Percentiles rank a stretch among this genome's conserved stretches.
Conservation (phyloP, 192 early-diverging fungal genomes). For the Linnemannia hyalina region DNA sequence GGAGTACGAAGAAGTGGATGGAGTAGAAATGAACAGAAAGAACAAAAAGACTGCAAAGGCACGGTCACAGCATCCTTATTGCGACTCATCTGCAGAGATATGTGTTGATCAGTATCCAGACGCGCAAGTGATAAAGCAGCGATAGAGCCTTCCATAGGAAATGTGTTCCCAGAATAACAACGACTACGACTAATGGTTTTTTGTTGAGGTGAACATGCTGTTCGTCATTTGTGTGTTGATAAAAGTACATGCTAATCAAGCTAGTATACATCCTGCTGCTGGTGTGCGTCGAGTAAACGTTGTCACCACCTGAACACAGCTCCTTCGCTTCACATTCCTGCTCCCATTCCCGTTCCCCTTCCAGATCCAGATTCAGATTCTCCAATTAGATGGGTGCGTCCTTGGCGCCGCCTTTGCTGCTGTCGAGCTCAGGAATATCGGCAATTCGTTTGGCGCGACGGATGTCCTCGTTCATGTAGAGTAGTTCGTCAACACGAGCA, state of each 20-base stretch:
- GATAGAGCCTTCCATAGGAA: neutral
- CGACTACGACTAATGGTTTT: neutral
- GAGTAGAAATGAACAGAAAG: too few species aligned
- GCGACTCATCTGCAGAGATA: neutral
- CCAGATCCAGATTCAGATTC: neutral
- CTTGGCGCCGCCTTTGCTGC: slow-evolving; percentile 41
- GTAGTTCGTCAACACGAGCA: slow-evolving; percentile 85
- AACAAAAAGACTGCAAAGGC: neutral
- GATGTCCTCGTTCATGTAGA: slow-evolving; percentile 84
- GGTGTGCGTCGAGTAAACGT: neutral
- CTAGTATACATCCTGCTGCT: neutral
- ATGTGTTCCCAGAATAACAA: neutral
- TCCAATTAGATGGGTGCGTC: slow-evolving; percentile 27
- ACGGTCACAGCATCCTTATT: neutral
- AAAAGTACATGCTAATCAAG: slow-evolving; percentile 20
- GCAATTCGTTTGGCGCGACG: slow-evolving; percentile 67
- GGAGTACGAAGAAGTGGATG: too few species aligned
- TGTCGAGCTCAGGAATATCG: slow-evolving; percentile 54
- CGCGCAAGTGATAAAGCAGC: neutral
- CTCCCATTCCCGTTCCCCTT: neutral
- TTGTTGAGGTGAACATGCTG: neutral
- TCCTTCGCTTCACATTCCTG: too few species aligned
- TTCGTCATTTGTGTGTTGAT: neutral
- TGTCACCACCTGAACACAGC: too few species aligned
- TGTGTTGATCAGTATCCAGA: neutral